Evolutionary conservation across 257 asterid genomes (phyloP).

Genomic region (Pogostemon cablin): DNA sequence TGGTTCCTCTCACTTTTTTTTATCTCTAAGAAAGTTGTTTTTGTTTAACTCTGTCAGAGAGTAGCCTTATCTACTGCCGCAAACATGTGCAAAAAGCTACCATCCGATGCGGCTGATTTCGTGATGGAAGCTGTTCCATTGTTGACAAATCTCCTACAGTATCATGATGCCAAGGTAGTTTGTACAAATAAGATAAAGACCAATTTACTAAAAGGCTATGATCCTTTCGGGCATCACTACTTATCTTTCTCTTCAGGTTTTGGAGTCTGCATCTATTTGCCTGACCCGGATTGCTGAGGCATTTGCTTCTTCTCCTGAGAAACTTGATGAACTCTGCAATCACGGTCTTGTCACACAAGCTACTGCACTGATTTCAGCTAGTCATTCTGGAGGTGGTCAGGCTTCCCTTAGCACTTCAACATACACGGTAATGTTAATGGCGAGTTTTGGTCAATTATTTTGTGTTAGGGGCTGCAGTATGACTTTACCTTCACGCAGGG

Average conservation of each 20-base stretch:
- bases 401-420: conserved; percentile 92
- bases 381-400: conserved; percentile 90
- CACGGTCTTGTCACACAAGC: conserved; percentile 96
- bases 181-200: conserved; percentile 10
- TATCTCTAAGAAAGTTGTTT: neutral
- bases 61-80: conserved; percentile 98
- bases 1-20: neutral
- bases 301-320: conserved; percentile 92
- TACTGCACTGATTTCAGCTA: conserved; percentile 84
- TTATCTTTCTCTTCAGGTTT: conserved; percentile 53
- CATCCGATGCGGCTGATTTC: conserved; percentile 96
- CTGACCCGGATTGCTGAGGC: conserved; percentile 98
- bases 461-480: conserved; percentile 32
- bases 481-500: conserved; percentile 65
- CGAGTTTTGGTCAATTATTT: conserved; percentile 18
- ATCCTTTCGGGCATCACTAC: conserved; percentile 5
- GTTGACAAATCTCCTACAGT: conserved; percentile 95
- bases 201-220: conserved; percentile 7
- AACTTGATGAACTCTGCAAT: conserved; percentile 92
- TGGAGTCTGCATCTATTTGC: conserved; percentile 96
- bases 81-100: conserved; percentile 97
- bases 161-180: conserved; percentile 91
- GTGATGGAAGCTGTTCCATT: conserved; percentile 99
- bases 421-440: conserved; percentile 65
- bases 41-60: conserved; percentile 52